A percentile compares a stretch with the other conserved stretches of the same genome.
Evolutionary conservation across 805 yeast species (phyloP).

Genomic region (Candida fluviatilis): DNA sequence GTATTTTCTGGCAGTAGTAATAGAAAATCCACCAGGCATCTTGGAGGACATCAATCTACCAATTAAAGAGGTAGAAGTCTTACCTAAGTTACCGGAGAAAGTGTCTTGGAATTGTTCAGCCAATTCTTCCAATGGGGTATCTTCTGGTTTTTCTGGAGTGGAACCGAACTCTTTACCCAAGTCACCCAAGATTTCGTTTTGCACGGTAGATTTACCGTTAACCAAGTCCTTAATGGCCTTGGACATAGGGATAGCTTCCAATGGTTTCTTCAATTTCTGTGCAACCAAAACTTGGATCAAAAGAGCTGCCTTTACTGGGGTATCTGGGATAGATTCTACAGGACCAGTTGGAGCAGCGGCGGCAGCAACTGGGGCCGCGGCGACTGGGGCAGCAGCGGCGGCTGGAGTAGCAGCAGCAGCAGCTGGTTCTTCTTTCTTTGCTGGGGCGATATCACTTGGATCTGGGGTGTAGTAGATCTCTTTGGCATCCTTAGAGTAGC

Average conservation of each 20-base stretch:
- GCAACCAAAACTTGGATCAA: constrained; percentile 88
- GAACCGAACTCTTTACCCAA: constrained; percentile 97
- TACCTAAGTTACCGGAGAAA: constrained; percentile 86
- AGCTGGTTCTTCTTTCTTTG: constrained; percentile 33
- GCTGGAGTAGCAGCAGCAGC: constrained; percentile 51
- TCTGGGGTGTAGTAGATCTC: constrained; percentile 94
- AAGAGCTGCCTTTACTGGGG: constrained; percentile 80
- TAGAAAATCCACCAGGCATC: constrained; percentile 99
- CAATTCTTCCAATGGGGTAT: constrained; percentile 90
- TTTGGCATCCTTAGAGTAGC: constrained; percentile 93
- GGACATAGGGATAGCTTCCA: constrained; percentile 79
- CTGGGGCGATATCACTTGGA: constrained; percentile 50
- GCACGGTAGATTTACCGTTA: constrained; percentile 98
- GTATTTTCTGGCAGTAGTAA: constrained; percentile 88
- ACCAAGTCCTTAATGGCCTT: constrained; percentile 96
- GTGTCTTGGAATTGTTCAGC: constrained; percentile 94
- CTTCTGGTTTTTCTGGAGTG: constrained; percentile 99
- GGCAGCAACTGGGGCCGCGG: constrained; percentile 53
- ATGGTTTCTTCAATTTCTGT: constrained; percentile 87
- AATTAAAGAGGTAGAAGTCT: constrained; percentile 83
- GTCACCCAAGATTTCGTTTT: constrained; percentile 97
- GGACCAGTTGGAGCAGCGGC: constrained; percentile 75
- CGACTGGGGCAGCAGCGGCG: constrained; percentile 55
- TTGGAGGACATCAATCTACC: constrained; percentile 92
- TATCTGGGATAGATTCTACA: constrained; percentile 81